phyloP scores from a whole-genome alignment of 768 basidiomycete genomes.

The Suillus discolor region DNA sequence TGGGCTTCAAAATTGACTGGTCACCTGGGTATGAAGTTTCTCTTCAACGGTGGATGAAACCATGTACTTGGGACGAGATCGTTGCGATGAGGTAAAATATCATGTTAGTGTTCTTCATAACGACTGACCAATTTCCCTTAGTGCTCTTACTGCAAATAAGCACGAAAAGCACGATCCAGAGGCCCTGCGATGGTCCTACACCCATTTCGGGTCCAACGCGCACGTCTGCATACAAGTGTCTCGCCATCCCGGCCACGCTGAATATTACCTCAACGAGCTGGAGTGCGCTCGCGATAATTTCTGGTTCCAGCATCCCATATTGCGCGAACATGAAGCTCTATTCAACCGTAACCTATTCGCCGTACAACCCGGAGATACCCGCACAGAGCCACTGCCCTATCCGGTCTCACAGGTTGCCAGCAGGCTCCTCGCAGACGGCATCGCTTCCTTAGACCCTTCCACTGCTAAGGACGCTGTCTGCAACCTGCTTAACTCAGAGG shows the following conservation, averaged over 20 bases:
- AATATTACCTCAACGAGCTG: neutral
- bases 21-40: slow-evolving; percentile 4
- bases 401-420: neutral
- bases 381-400: neutral
- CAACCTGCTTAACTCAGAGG: neutral
- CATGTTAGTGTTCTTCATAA: neutral
- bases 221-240: neutral
- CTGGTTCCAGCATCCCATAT: neutral
- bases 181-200: slow-evolving; percentile 1
- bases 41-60: neutral
- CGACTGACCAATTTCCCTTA: neutral
- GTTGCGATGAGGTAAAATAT: neutral
- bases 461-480: neutral
- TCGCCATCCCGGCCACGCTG: neutral
- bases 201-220: neutral
- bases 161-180: slow-evolving; percentile 1
- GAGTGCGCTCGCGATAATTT: neutral
- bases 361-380: neutral
- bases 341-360: neutral
- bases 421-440: neutral
- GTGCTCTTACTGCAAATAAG: neutral
- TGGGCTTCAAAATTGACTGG: neutral
- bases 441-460: neutral
- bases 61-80: neutral
- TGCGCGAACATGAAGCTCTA: neutral